Evolutionary conservation across 2,329 filamentous ascomycete genomes (phyloP).

Genomic region (Fusarium tjaetaba): DNA sequence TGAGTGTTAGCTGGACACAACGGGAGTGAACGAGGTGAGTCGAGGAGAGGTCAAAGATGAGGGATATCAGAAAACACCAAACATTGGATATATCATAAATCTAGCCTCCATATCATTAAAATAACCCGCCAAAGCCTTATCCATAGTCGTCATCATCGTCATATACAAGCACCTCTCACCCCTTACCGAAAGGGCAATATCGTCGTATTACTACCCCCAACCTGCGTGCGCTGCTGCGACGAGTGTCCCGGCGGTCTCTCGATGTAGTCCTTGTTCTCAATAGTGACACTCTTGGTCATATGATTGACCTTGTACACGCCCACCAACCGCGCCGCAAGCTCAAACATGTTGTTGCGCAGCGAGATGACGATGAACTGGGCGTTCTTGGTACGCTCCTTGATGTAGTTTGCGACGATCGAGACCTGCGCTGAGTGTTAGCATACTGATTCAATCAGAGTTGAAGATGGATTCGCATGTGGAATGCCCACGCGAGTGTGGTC

Average conservation of each 20-base stretch:
- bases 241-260: slow-evolving; percentile 50
- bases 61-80: not conserved
- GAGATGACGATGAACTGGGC: slow-evolving; percentile 99
- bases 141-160: slow-evolving; percentile 36
- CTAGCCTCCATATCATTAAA: slow-evolving; percentile 37
- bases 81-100: slow-evolving; percentile 42
- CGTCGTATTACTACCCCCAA: slow-evolving; percentile 46
- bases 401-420: slow-evolving; percentile 97
- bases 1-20: not conserved
- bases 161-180: slow-evolving; percentile 24
- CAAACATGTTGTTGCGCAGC: slow-evolving; percentile 99
- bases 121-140: slow-evolving; percentile 29
- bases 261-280: slow-evolving; percentile 85
- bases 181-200: slow-evolving; percentile 50
- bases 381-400: slow-evolving; percentile 99
- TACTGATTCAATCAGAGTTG: not conserved
- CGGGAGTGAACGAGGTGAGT: not conserved
- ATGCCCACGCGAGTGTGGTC: slow-evolving; percentile 24
- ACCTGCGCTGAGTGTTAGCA: slow-evolving; percentile 65
- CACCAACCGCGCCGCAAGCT: slow-evolving; percentile 92
- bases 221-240: slow-evolving; percentile 46
- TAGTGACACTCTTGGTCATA: slow-evolving; percentile 93
- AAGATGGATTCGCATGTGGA: slow-evolving; percentile 10
- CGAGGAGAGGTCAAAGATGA: not conserved
- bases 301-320: slow-evolving; percentile 99